phyloP scores from a whole-genome alignment of 257 asterid genomes.

The Ilex asprella region DNA sequence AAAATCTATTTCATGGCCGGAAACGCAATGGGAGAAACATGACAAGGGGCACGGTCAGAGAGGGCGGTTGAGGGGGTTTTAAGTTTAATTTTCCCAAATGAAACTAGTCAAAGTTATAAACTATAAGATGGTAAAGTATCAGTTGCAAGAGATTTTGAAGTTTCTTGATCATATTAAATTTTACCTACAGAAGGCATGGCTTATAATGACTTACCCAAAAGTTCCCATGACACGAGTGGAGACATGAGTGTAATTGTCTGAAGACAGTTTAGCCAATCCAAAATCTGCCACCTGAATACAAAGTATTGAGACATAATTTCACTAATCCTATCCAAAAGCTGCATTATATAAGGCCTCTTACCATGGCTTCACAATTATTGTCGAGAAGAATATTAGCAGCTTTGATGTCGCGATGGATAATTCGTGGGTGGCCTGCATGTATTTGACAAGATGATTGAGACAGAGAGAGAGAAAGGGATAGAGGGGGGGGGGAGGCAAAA shows the following conservation, averaged over 20 bases:
- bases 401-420: conserved; percentile 52
- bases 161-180: too few relatives aligned
- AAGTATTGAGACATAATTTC: not conserved
- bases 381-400: conserved; percentile 51
- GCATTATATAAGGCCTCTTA: conserved; percentile 6
- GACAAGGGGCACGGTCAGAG: too few relatives aligned
- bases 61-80: too few relatives aligned
- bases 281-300: conserved; percentile 80
- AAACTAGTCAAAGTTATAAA: not conserved
- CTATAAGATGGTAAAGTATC: not conserved
- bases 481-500: not conserved
- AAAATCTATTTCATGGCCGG: too few relatives aligned
- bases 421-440: conserved; percentile 43
- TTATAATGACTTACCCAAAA: conserved; percentile 50
- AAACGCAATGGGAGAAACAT: too few relatives aligned
- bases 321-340: not conserved
- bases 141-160: not conserved
- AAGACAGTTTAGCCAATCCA: conserved; percentile 88
- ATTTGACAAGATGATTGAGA: not conserved
- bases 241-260: conserved; percentile 79
- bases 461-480: not conserved
- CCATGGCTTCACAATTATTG: conserved; percentile 48
- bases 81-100: conserved; percentile 62
- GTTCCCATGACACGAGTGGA: conserved; percentile 99
- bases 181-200: not conserved